phyloP scores from a whole-genome alignment of 331 rosid species.

The Rhamnella rubrinervis region DNA sequence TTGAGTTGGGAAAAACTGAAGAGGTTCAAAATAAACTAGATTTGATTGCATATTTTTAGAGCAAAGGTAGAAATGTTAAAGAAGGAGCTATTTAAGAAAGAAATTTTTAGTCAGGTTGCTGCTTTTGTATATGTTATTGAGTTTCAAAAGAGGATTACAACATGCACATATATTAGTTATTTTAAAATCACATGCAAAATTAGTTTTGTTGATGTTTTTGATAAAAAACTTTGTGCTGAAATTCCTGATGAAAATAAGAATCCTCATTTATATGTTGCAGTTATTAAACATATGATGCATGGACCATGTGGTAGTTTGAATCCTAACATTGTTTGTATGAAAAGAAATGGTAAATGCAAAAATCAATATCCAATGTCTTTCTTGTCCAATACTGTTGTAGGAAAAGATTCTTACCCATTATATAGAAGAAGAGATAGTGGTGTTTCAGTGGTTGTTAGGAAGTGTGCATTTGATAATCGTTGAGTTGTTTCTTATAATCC shows the following conservation, averaged over 20 bases:
- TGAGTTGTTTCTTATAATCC: too few relatives aligned
- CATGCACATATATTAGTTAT: slow-evolving; percentile 13
- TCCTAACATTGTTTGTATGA: background rate
- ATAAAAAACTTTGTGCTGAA: background rate
- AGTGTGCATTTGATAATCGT: too few relatives aligned
- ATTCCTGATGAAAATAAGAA: background rate
- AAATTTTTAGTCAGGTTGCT: background rate
- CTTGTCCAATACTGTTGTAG: too few relatives aligned
- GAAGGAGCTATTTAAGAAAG: background rate
- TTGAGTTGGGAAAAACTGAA: background rate
- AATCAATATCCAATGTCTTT: too few relatives aligned
- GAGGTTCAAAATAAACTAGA: slow-evolving; percentile 2
- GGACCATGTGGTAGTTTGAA: background rate
- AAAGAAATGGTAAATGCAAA: too few relatives aligned
- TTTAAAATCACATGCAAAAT: background rate
- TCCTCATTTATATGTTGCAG: background rate
- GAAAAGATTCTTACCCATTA: too few relatives aligned
- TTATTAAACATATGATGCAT: background rate
- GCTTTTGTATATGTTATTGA: slow-evolving; percentile 7
- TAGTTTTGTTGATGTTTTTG: background rate
- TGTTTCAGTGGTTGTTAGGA: too few relatives aligned
- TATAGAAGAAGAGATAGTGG: too few relatives aligned
- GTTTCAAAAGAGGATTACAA: slow-evolving; percentile 5
- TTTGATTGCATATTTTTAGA: background rate
- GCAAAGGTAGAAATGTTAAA: background rate